Percentiles rank a stretch among this genome's conserved stretches.
Evolutionary conservation across 768 basidiomycete species (phyloP).

Genomic region (Sporobolomyces pararoseus): DNA sequence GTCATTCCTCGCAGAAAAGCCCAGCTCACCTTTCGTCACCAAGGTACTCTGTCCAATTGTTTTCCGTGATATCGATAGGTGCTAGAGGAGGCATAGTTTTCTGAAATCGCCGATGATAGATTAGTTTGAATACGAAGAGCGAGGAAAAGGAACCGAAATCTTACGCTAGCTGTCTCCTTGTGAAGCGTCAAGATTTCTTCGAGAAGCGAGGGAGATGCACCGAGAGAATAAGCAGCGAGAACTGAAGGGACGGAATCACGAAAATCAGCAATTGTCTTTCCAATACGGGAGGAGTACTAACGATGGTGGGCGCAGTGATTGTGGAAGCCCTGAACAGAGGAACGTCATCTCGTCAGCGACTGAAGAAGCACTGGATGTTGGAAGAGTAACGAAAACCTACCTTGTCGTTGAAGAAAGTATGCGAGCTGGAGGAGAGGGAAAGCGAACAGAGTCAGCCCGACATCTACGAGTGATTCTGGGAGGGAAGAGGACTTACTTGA

Average conservation of each 20-base stretch:
- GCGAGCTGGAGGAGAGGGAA: conserved; percentile 2
- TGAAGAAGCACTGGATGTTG: background rate
- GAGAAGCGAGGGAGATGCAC: conserved; percentile 20
- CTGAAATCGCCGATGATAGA: no score
- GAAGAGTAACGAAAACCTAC: background rate
- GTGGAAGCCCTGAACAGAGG: conserved; percentile 33
- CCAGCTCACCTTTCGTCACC: conserved; percentile 35
- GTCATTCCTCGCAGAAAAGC: no score
- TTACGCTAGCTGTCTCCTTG: background rate
- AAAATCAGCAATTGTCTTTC: no score
- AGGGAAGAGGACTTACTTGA: conserved; percentile 14
- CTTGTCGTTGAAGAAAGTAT: conserved; percentile 39
- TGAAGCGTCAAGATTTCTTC: conserved; percentile 33
- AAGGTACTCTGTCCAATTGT: conserved; percentile 36
- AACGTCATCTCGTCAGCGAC: background rate
- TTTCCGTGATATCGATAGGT: conserved; percentile 24
- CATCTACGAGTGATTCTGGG: background rate
- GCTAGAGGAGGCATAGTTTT: conserved; percentile 38
- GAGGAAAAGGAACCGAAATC: no score
- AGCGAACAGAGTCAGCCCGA: background rate
- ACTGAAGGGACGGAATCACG: conserved; percentile 1
- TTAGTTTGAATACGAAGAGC: no score
- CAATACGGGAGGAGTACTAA: no score
- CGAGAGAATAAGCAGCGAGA: conserved; percentile 37
- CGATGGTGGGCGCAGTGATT: conserved; percentile 39